phyloP scores from a whole-genome alignment of 2,329 filamentous ascomycete genomes.

The Cordyceps javanica region DNA sequence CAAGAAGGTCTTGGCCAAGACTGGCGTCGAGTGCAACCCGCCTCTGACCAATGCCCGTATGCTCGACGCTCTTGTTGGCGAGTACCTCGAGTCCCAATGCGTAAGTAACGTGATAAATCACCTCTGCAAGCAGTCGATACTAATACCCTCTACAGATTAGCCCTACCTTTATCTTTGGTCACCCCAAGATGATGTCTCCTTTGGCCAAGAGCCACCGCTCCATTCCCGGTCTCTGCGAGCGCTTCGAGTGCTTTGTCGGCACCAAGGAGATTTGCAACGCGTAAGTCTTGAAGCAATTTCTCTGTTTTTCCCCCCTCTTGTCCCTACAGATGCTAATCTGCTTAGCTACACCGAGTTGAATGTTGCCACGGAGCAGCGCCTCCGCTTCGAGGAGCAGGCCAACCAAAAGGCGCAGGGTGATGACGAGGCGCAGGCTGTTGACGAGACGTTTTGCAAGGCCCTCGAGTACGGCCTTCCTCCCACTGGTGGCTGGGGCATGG shows the following conservation, averaged over 20 bases:
- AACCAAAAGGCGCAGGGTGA: constrained; percentile 94
- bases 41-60: constrained; percentile 92
- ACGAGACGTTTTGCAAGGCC: constrained; percentile 89
- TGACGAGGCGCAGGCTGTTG: constrained; percentile 91
- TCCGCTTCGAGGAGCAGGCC: constrained; percentile 84
- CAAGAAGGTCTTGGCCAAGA: constrained; percentile 76
- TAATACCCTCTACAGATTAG: constrained; percentile 47
- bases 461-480: constrained; percentile 89
- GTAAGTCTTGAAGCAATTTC: no score
- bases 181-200: constrained; percentile 72
- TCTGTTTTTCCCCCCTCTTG: not conserved
- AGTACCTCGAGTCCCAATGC: constrained; percentile 92
- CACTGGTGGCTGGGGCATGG: constrained; percentile 94
- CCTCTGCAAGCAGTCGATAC: not conserved
- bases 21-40: constrained; percentile 80
- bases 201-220: constrained; percentile 90
- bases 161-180: constrained; percentile 63
- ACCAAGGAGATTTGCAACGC: constrained; percentile 84
- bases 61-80: constrained; percentile 89
- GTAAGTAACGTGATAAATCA: constrained; percentile 21
- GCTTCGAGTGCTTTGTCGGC: constrained; percentile 89
- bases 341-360: constrained; percentile 76
- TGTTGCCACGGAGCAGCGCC: constrained; percentile 89
- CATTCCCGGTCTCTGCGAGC: constrained; percentile 81
- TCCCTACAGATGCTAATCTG: constrained; percentile 1